A percentile compares a stretch with the other conserved stretches of the same genome.
Conservation (phyloP, 2,329 filamentous ascomycete species). For the Fusarium sarcochroum region DNA sequence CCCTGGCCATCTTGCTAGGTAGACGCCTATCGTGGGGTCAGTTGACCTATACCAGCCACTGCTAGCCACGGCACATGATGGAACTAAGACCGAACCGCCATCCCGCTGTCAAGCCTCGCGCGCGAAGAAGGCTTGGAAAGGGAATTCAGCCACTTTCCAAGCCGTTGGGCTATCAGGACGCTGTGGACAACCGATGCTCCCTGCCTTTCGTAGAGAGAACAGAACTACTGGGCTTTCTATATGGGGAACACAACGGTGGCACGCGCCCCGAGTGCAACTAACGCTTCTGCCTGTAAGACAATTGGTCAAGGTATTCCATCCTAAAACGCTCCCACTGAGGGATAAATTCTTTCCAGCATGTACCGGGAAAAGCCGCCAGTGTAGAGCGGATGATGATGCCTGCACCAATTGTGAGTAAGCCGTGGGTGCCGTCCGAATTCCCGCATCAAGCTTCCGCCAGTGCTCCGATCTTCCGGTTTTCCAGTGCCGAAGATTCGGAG, state of each 20-base stretch:
- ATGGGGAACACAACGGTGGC: neutral
- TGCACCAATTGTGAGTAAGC: slow-evolving; percentile 11
- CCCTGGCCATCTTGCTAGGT: neutral
- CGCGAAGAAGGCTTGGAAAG: slow-evolving; percentile 11
- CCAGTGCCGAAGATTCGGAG: slow-evolving; percentile 25
- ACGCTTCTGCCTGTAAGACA: neutral
- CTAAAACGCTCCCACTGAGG: neutral
- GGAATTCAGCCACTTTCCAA: slow-evolving; percentile 15
- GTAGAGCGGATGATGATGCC: slow-evolving; percentile 1
- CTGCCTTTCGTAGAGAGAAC: slow-evolving; percentile 14
- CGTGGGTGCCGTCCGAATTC: neutral
- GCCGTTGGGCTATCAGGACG: slow-evolving; percentile 15
- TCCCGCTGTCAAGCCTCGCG: slow-evolving; percentile 33
- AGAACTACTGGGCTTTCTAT: neutral
- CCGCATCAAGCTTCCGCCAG: slow-evolving; percentile 13
- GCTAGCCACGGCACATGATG: slow-evolving; percentile 14
- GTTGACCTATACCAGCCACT: neutral
- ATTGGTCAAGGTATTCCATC: neutral
- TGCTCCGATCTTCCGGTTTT: slow-evolving; percentile 11
- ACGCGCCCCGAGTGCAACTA: slow-evolving; percentile 14
- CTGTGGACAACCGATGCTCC: slow-evolving; percentile 34
- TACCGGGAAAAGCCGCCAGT: slow-evolving; percentile 18
- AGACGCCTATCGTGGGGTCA: slow-evolving; percentile 6
- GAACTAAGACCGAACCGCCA: slow-evolving; percentile 26
- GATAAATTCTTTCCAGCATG: slow-evolving; percentile 1